These are phyloP conservation scores for Copromyces sp. DNA, from an alignment of 495 filamentous ascomycete species.

Conservation along the genomic window DNA sequence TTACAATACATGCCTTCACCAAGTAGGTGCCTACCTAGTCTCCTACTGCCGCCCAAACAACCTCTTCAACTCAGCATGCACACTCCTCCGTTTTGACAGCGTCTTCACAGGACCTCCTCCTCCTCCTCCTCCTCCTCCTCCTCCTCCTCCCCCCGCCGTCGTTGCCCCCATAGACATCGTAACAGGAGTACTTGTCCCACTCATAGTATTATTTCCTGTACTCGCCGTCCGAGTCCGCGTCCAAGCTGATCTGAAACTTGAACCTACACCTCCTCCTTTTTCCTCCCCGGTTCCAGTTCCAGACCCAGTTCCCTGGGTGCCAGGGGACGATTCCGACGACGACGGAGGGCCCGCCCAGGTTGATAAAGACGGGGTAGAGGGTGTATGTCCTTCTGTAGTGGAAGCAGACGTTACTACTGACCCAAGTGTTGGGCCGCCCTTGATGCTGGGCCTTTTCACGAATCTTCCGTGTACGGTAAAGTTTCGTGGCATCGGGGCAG, in stretches of 20 bases:
- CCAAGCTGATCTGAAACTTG: not conserved
- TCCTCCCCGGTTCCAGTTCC: not conserved
- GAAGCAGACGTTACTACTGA: not conserved
- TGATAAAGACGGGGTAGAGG: not conserved
- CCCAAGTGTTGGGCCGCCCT: not conserved
- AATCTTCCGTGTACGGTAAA: not conserved
- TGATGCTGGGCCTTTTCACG: not conserved
- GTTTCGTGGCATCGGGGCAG: not conserved
- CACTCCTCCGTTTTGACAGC: slow-evolving; percentile 9
- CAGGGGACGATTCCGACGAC: not conserved
- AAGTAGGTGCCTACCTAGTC: no score
- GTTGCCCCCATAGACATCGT: no score
- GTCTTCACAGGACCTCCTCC: not conserved
- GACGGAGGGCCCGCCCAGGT: not conserved
- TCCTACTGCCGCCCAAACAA: slow-evolving; percentile 20
- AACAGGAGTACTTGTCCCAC: no score
- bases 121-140: no score
- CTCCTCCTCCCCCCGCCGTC: no score
- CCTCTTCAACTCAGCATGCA: slow-evolving; percentile 27
- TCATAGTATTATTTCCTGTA: not conserved
- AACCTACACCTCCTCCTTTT: not conserved
- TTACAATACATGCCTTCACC: no score
- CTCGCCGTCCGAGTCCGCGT: not conserved
- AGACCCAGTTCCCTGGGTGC: no score
- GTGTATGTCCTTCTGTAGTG: not conserved